phyloP scores from a whole-genome alignment of 192 early-diverging fungal species.

The Coemansia sp. region DNA sequence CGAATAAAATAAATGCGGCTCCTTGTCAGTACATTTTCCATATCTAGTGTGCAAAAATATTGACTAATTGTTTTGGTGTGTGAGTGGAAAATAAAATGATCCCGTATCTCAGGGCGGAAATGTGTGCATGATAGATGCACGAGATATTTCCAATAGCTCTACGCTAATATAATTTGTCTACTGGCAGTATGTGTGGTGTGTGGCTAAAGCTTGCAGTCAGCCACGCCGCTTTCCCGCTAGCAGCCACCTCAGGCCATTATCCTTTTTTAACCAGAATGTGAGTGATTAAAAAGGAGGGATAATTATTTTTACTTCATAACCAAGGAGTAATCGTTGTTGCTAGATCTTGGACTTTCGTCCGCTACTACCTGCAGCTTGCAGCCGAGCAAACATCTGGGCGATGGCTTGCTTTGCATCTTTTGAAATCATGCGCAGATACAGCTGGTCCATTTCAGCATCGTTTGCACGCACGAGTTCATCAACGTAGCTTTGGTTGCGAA shows the following conservation, averaged over 20 bases:
- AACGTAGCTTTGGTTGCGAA: slow-evolving; percentile 49
- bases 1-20: slow-evolving; percentile 11
- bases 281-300: neutral
- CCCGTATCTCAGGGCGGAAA: neutral
- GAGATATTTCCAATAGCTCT: neutral
- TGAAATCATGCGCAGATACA: slow-evolving; percentile 60
- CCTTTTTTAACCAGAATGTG: neutral
- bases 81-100: neutral
- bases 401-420: slow-evolving; percentile 59
- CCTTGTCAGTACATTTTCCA: neutral
- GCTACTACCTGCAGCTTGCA: slow-evolving; percentile 15
- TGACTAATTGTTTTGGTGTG: neutral
- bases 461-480: slow-evolving; percentile 59
- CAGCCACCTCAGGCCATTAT: neutral
- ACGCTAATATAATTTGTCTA: neutral
- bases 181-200: neutral
- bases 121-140: neutral
- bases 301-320: neutral
- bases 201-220: slow-evolving; percentile 11
- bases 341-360: slow-evolving; percentile 20
- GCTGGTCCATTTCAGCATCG: slow-evolving; percentile 58
- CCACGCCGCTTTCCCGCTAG: neutral
- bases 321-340: neutral
- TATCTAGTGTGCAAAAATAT: neutral
- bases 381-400: slow-evolving; percentile 50